Conservation (phyloP, 1,284 basidiomycete genomes). For the Inonotus obliquus region DNA sequence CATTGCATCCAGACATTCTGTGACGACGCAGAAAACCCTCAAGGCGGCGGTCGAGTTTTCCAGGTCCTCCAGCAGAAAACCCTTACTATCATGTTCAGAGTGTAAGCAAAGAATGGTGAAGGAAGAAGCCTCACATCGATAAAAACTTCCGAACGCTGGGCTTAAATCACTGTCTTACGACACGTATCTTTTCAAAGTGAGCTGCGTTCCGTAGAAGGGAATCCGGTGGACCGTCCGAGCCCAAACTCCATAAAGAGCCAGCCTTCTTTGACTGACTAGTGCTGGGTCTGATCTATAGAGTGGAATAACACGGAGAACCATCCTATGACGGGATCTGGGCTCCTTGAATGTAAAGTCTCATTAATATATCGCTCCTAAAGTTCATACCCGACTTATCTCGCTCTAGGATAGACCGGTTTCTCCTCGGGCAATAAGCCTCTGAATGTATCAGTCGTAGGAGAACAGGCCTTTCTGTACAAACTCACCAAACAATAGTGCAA, state of each 20-base stretch:
- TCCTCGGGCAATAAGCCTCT: slow-evolving; percentile 79
- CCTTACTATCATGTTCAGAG: neutral
- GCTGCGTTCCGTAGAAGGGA: slow-evolving; percentile 42
- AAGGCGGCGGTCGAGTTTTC: slow-evolving; percentile 27
- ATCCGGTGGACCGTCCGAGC: slow-evolving; percentile 48
- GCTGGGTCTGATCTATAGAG: slow-evolving; percentile 52
- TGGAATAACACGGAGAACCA: slow-evolving; percentile 65
- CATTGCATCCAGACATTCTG: slow-evolving; percentile 55
- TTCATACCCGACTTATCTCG: slow-evolving; percentile 37
- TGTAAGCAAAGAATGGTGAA: slow-evolving; percentile 9
- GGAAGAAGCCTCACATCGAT: no score
- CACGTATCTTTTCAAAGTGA: slow-evolving; percentile 66
- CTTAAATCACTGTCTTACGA: slow-evolving; percentile 63
- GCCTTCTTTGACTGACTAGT: slow-evolving; percentile 59
- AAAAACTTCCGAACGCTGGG: slow-evolving; percentile 56
- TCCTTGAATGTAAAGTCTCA: slow-evolving; percentile 24
- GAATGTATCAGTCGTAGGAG: slow-evolving; percentile 81
- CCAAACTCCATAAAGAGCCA: slow-evolving; percentile 61
- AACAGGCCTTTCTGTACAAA: slow-evolving; percentile 74
- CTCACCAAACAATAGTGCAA: slow-evolving; percentile 79
- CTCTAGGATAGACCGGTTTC: slow-evolving; percentile 53
- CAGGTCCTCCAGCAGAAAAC: neutral
- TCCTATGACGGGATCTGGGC: slow-evolving; percentile 54
- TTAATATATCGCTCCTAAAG: slow-evolving; percentile 1
- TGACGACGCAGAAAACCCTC: slow-evolving; percentile 51